phyloP scores from a whole-genome alignment of 179 eudicot genomes.

The Vitellaria paradoxa region DNA sequence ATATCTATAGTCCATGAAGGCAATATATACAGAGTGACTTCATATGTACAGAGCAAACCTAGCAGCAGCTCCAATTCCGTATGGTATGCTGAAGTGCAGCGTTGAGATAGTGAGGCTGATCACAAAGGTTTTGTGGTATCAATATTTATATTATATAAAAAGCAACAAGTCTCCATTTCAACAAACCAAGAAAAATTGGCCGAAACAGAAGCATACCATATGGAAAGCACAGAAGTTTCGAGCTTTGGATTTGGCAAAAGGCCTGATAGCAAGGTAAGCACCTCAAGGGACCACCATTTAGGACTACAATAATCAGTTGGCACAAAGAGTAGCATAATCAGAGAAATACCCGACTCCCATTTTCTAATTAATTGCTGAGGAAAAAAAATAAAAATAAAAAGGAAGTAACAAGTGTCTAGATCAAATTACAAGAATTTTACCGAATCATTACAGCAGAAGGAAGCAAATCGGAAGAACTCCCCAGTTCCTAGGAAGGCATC shows the following conservation, averaged over 20 bases:
- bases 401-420: too few species aligned
- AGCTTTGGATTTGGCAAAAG: too few species aligned
- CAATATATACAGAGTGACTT: too few species aligned
- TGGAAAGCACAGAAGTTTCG: too few species aligned
- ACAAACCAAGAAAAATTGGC: not conserved
- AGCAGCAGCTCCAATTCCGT: conserved; percentile 58
- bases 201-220: conserved; percentile 34
- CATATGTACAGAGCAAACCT: conserved; percentile 30
- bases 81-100: conserved; percentile 43
- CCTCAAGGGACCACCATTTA: conserved; percentile 74
- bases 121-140: not conserved
- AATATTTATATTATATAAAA: not conserved
- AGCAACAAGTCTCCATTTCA: too few species aligned
- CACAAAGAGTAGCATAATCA: not conserved
- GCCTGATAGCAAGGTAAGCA: conserved; percentile 41
- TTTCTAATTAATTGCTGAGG: too few species aligned
- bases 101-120: conserved; percentile 45
- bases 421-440: not conserved
- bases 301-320: conserved; percentile 28
- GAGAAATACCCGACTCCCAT: not conserved
- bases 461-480: conserved; percentile 26
- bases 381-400: too few species aligned
- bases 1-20: too few species aligned
- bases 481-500: conserved; percentile 22
- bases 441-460: conserved; percentile 37